phyloP scores from a whole-genome alignment of 2,329 filamentous ascomycete species.

The Rutstroemia sp. region DNA sequence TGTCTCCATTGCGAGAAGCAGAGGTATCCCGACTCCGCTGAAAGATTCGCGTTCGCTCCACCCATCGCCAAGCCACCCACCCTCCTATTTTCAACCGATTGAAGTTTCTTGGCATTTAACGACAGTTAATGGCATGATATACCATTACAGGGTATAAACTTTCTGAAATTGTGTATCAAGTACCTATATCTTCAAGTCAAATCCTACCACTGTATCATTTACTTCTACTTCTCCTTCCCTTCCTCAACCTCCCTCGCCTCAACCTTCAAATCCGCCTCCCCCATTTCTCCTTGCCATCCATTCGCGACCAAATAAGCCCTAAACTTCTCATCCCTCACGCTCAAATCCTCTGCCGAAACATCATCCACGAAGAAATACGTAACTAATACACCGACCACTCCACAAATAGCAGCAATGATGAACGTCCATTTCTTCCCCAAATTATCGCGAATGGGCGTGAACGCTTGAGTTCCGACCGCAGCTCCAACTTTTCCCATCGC shows the following conservation, averaged over 20 bases:
- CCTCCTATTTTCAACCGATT: too few relatives aligned
- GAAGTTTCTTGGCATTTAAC: too few relatives aligned
- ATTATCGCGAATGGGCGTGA: slow-evolving; percentile 38
- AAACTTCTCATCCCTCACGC: slow-evolving; percentile 37
- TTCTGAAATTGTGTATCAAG: neutral
- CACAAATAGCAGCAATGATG: slow-evolving; percentile 44
- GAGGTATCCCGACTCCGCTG: too few relatives aligned
- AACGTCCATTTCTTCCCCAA: slow-evolving; percentile 44
- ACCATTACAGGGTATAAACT: too few relatives aligned
- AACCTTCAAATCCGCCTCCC: slow-evolving; percentile 32
- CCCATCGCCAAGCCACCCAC: too few relatives aligned
- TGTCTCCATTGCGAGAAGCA: too few relatives aligned
- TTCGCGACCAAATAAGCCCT: slow-evolving; percentile 36
- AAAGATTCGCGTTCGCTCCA: too few relatives aligned
- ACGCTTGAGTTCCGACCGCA: slow-evolving; percentile 43
- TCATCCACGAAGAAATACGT: slow-evolving; percentile 42
- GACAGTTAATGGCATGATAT: neutral
- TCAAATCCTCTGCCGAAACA: slow-evolving; percentile 38
- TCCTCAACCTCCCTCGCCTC: slow-evolving; percentile 23
- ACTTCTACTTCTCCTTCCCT: neutral
- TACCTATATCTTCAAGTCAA: neutral
- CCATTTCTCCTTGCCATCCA: slow-evolving; percentile 42
- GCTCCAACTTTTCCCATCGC: slow-evolving; percentile 45
- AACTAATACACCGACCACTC: slow-evolving; percentile 39
- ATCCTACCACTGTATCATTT: neutral